A percentile compares a stretch with the other conserved stretches of the same genome.
These are phyloP conservation scores for Colletotrichum sp. DNA, from an alignment of 2,329 filamentous ascomycete species.

Conservation along the genomic window DNA sequence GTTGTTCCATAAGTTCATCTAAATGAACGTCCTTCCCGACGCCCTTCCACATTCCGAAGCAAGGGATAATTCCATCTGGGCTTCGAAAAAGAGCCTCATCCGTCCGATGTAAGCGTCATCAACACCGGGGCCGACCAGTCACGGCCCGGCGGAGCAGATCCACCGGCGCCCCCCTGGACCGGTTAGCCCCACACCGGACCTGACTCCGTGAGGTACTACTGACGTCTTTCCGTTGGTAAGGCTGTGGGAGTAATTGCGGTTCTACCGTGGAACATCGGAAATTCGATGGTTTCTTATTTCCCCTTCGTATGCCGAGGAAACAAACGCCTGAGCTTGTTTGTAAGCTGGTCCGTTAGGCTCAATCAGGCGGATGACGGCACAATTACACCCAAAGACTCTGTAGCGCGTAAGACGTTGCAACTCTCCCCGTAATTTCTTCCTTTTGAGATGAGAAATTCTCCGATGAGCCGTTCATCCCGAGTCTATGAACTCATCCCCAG, in stretches of 20 bases:
- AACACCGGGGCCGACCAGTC: neutral
- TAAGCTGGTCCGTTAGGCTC: neutral
- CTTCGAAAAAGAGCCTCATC: neutral
- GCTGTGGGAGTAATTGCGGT: neutral
- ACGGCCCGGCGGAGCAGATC: neutral
- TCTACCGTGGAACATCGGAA: too few species aligned
- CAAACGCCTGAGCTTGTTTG: neutral
- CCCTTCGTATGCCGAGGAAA: neutral
- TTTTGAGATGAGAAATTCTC: neutral
- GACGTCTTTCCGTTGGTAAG: neutral
- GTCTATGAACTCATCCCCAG: neutral
- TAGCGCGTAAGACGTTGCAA: neutral
- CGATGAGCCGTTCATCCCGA: neutral
- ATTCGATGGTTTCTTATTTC: neutral
- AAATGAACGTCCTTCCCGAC: neutral
- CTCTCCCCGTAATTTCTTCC: too few species aligned
- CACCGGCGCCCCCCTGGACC: neutral
- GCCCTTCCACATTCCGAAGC: neutral
- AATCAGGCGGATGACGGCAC: conserved; percentile 3
- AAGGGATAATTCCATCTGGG: neutral
- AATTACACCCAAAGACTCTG: conserved; percentile 16
- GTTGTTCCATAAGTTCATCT: neutral
- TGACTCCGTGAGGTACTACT: conserved; percentile 3
- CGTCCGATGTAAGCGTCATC: conserved; percentile 14
- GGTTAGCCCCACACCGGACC: neutral